Percentiles rank a stretch among this genome's conserved stretches.
Evolutionary conservation across 768 basidiomycete species (phyloP).

Genomic region (Suillus cothurnatus): DNA sequence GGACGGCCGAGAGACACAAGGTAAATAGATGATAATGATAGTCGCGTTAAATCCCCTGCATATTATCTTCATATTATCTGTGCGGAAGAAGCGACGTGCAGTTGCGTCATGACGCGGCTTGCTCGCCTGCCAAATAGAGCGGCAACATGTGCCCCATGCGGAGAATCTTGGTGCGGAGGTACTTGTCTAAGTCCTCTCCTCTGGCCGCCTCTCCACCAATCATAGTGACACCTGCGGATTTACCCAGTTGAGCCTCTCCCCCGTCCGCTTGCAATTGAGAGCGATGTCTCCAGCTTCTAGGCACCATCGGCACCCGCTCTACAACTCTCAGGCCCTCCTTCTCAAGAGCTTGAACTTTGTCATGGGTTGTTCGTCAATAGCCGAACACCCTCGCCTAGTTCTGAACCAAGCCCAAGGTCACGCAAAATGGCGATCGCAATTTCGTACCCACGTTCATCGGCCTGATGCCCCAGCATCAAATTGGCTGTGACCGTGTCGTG

Average conservation of each 20-base stretch:
- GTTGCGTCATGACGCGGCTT: not conserved
- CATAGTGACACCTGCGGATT: slow-evolving; percentile 68
- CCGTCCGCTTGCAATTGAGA: slow-evolving; percentile 16
- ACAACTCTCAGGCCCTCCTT: slow-evolving; percentile 76
- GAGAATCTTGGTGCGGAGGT: slow-evolving; percentile 93
- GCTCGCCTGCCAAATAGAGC: slow-evolving; percentile 26
- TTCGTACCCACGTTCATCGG: slow-evolving; percentile 93
- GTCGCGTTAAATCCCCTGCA: not conserved
- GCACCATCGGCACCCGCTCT: slow-evolving; percentile 94
- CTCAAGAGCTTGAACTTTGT: slow-evolving; percentile 88
- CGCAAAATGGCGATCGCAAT: slow-evolving; percentile 88
- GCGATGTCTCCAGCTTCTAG: slow-evolving; percentile 71
- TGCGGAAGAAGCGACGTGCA: not conserved
- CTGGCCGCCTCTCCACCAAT: slow-evolving; percentile 77
- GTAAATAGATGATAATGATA: slow-evolving; percentile 6
- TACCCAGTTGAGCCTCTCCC: slow-evolving; percentile 26
- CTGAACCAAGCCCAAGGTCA: slow-evolving; percentile 77
- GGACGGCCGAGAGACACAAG: not conserved
- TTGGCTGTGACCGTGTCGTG: slow-evolving; percentile 99
- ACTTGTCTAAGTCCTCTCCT: slow-evolving; percentile 90
- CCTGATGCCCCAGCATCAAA: slow-evolving; percentile 89
- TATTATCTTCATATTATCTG: not conserved
- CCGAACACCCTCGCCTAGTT: slow-evolving; percentile 59
- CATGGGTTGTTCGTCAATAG: slow-evolving; percentile 97
- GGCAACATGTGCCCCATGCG: slow-evolving; percentile 96